Base-by-base conservation (phyloP, 768 basidiomycete genomes). In the Lactarius pseudohatsudake region DNA sequence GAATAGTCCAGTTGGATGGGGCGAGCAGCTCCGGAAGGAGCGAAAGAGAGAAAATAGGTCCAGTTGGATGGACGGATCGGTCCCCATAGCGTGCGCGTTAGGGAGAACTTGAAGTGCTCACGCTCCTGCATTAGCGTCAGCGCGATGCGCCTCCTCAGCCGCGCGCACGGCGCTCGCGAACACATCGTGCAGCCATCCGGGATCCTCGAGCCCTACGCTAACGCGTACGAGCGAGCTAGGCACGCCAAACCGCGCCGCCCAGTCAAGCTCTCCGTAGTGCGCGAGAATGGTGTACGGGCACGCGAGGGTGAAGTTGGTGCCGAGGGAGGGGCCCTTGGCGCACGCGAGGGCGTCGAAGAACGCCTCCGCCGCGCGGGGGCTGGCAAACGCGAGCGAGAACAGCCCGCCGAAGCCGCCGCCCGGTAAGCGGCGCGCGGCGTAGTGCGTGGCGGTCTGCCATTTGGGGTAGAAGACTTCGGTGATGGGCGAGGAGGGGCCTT, bases 241-340 rank as follows among this genome's bases (percentile, higher is more conserved):
- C 15, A 99, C 92, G 22, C 92, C 95, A 76, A 85, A 96, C 67
- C 81, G 78, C 59, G 85, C 88, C 18, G 96, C 96, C 96, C 96
- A 99, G 43, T 90, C 92, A 67, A 96, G 78, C 77, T 99, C 96
- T 0, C 78, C 74, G 70, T 87, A 98, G 76, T 98, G 96, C 43
- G 92, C 96, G 30, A 99, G 81, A 65, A 98, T 87, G 11, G 93
- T 92, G 75, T 93, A 98, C 30, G 96, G 96, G 70, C 88, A 95
- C 38, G 94, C 94, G 36, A 98, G 82, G 2, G 96, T 98, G 76
- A 98, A 98, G 81, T 94, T 97, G 26, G 96, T 98, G 2, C 96
- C 96, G 11, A 94, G 82, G 73, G 88, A 89, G 0, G 96, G 96
- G 3, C 96, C 96, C 75, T 98, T 99, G 70, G 84, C 84, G 76